A percentile compares a stretch with the other conserved stretches of the same genome.
Conservation (phyloP, 1,284 basidiomycete species). For the Ustilago bromivora region DNA sequence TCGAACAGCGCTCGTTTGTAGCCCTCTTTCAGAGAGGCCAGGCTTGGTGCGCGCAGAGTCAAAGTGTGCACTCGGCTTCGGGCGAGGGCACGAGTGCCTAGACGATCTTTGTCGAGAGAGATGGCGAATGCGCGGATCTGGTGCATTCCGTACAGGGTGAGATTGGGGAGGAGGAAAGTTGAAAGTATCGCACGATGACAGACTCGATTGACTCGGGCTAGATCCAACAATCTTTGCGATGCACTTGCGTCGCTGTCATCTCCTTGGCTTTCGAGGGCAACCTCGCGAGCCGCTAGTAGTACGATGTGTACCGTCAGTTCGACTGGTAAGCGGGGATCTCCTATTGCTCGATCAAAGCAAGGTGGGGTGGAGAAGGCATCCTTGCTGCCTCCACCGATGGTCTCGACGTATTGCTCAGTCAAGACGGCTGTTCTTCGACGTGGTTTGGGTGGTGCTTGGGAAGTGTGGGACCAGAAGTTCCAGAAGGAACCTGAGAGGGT, state of each 20-base stretch:
- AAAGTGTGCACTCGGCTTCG: conserved; percentile 10
- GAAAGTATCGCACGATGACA: conserved; percentile 30
- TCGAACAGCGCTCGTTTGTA: conserved; percentile 38
- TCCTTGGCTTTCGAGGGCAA: neutral
- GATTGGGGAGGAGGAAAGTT: conserved; percentile 11
- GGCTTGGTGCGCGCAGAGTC: conserved; percentile 17
- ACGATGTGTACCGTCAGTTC: conserved; percentile 42
- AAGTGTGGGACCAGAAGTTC: conserved; percentile 20
- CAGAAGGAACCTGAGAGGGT: conserved; percentile 35
- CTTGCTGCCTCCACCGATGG: conserved; percentile 33
- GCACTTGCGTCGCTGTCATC: neutral
- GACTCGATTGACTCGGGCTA: conserved; percentile 24
- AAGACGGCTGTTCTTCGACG: conserved; percentile 23
- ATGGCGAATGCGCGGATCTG: conserved; percentile 29
- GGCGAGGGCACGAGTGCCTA: conserved; percentile 15
- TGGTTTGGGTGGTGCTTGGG: conserved; percentile 7
- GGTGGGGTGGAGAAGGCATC: neutral
- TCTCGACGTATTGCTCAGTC: conserved; percentile 43
- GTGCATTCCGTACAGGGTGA: conserved; percentile 18
- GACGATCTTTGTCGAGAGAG: conserved; percentile 24
- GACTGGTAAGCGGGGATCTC: conserved; percentile 22
- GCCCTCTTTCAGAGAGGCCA: neutral
- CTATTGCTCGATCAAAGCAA: neutral
- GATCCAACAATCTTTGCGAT: conserved; percentile 16
- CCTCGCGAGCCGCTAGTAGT: conserved; percentile 22